These are phyloP conservation scores for Kodamaea sp. DNA, from an alignment of 1,139 yeast species.

Conservation along the genomic window DNA sequence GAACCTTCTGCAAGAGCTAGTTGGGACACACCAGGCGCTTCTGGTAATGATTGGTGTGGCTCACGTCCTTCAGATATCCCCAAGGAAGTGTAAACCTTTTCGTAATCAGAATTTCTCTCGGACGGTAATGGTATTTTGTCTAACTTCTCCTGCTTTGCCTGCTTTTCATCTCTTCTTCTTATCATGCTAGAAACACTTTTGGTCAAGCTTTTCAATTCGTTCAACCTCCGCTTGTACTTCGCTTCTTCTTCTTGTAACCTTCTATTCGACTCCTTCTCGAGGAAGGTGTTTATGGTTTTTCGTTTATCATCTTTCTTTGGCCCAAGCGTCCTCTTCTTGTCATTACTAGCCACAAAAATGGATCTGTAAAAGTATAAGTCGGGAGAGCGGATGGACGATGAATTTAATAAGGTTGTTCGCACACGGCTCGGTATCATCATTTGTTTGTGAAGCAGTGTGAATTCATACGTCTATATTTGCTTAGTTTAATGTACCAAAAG, in stretches of 20 bases:
- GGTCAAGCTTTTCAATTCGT: slow-evolving; percentile 19
- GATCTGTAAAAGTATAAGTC: not conserved
- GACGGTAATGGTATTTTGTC: slow-evolving; percentile 25
- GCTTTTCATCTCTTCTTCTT: slow-evolving; percentile 17
- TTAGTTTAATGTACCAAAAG: too few species aligned
- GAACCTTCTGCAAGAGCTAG: not conserved
- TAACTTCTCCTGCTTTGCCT: slow-evolving; percentile 13
- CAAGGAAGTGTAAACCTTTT: slow-evolving; percentile 19
- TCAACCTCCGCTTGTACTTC: slow-evolving; percentile 23
- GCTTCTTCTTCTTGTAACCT: slow-evolving; percentile 19
- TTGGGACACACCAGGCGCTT: not conserved
- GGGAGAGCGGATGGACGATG: not conserved
- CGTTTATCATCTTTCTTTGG: slow-evolving; percentile 3
- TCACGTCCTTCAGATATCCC: slow-evolving; percentile 4
- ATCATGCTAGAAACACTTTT: slow-evolving; percentile 25
- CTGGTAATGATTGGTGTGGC: too few species aligned
- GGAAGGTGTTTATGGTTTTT: slow-evolving; percentile 17
- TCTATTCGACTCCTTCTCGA: slow-evolving; percentile 21
- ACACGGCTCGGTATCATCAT: too few species aligned
- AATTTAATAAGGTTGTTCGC: not conserved
- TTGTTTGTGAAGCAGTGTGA: too few species aligned
- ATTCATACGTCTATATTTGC: too few species aligned
- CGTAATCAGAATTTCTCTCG: slow-evolving; percentile 17
- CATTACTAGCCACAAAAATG: slow-evolving; percentile 15
- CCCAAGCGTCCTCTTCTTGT: slow-evolving; percentile 1